Evolutionary conservation across 2,329 filamentous ascomycete species (phyloP).

Genomic region (Calonectria crousiana): DNA sequence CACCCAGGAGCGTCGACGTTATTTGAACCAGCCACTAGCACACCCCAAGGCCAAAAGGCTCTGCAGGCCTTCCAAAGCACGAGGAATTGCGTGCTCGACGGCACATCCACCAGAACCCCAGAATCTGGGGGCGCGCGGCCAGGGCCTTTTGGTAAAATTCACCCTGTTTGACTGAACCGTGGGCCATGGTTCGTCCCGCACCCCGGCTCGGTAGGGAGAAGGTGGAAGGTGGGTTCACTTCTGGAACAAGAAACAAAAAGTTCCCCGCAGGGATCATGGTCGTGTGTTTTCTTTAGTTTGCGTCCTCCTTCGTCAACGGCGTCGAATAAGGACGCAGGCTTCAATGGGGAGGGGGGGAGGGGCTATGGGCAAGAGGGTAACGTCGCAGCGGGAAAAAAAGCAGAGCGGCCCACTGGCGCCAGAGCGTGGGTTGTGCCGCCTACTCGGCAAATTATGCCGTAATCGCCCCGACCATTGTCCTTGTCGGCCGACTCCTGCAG

Average conservation of each 20-base stretch:
- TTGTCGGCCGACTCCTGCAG: neutral
- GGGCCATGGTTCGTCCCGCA: constrained; percentile 3
- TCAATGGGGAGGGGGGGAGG: neutral
- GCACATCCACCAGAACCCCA: constrained; percentile 33
- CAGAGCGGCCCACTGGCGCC: neutral
- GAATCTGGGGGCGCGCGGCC: constrained; percentile 19
- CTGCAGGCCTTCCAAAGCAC: constrained; percentile 27
- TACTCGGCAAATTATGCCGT: constrained; percentile 4
- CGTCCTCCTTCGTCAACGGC: neutral
- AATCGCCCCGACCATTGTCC: neutral
- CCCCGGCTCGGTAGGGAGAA: constrained; percentile 16
- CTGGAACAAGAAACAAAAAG: neutral
- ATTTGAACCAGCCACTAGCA: constrained; percentile 17
- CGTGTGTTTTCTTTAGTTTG: neutral
- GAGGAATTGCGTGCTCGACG: constrained; percentile 45
- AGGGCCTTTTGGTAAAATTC: constrained; percentile 24
- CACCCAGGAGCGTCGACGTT: neutral
- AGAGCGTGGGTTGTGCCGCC: neutral
- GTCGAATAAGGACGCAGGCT: neutral
- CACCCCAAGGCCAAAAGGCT: constrained; percentile 2
- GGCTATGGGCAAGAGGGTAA: neutral
- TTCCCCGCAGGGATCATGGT: neutral
- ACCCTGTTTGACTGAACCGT: neutral
- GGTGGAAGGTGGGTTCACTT: constrained; percentile 22
- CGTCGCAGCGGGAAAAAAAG: constrained; percentile 3